These are phyloP conservation scores for Fusarium sp. DNA, from an alignment of 2,329 filamentous ascomycete genomes.

Conservation along the genomic window DNA sequence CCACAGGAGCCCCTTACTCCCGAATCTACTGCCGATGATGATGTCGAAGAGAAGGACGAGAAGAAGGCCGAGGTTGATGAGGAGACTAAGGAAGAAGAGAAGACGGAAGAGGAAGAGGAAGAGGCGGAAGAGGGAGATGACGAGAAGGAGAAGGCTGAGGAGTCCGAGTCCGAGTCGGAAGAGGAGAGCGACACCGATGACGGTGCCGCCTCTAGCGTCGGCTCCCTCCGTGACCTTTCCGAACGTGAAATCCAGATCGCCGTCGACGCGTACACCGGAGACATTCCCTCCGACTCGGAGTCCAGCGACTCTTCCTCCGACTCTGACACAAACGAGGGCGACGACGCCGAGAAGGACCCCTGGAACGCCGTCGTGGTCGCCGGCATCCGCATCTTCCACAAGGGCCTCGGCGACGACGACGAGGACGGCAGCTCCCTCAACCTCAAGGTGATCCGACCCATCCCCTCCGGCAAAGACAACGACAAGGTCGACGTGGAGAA, in stretches of 20 bases:
- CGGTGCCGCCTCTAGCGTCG: constrained; percentile 45
- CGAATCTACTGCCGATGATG: constrained; percentile 24
- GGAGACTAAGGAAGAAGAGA: not conserved
- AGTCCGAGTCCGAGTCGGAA: constrained; percentile 34
- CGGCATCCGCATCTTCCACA: constrained; percentile 71
- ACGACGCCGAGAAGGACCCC: constrained; percentile 67
- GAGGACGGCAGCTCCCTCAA: constrained; percentile 51
- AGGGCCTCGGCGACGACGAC: constrained; percentile 49
- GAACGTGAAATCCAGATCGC: constrained; percentile 54
- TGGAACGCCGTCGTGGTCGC: constrained; percentile 75
- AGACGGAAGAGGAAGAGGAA: not conserved
- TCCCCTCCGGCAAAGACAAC: constrained; percentile 45
- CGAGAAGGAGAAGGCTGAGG: not conserved
- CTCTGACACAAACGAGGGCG: constrained; percentile 49
- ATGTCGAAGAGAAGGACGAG: not conserved
- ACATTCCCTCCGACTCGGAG: constrained; percentile 8
- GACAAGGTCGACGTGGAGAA: constrained; percentile 38
- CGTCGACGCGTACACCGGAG: constrained; percentile 34
- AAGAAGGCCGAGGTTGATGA: not conserved
- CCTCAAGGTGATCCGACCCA: constrained; percentile 55
- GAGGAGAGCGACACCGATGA: constrained; percentile 38
- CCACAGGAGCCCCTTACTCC: constrained; percentile 36
- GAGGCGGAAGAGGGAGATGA: not conserved
- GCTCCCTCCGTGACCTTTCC: constrained; percentile 54
- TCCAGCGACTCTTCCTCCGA: constrained; percentile 32